Evolutionary conservation across 83 land plant genomes (phyloP).

Genomic region (Diphasiastrum complanatum): DNA sequence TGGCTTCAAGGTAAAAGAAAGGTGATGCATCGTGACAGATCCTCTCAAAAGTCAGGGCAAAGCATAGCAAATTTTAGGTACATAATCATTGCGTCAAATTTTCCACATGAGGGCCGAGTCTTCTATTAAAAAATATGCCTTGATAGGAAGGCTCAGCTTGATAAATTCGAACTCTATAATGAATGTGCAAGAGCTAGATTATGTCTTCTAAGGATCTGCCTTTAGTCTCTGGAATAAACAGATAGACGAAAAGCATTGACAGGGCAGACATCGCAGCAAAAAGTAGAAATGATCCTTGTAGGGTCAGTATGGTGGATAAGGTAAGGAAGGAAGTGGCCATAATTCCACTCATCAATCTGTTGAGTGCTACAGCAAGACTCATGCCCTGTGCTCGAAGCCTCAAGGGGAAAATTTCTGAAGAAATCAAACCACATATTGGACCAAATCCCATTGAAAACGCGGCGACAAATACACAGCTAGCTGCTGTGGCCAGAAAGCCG

Average conservation of each 20-base stretch:
- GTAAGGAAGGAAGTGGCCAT: neutral
- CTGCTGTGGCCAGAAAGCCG: neutral
- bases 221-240: neutral
- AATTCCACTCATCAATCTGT: neutral
- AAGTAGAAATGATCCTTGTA: neutral
- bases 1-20: too few species aligned
- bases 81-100: too few species aligned
- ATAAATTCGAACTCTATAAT: too few species aligned
- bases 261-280: neutral
- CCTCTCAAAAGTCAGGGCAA: too few species aligned
- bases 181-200: too few species aligned
- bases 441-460: neutral
- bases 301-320: neutral
- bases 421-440: neutral
- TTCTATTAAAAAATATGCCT: too few species aligned
- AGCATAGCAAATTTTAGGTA: too few species aligned
- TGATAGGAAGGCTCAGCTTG: too few species aligned
- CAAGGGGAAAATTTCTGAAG: slow-evolving; percentile 5
- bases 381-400: slow-evolving; percentile 1
- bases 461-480: neutral
- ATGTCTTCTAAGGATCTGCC: slow-evolving; percentile 7
- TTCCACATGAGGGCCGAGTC: too few species aligned
- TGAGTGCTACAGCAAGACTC: neutral
- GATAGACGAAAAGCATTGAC: neutral
- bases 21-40: too few species aligned